These are phyloP conservation scores for Coprinopsis strossmayeri DNA, from an alignment of 768 basidiomycete species.

Conservation along the genomic window DNA sequence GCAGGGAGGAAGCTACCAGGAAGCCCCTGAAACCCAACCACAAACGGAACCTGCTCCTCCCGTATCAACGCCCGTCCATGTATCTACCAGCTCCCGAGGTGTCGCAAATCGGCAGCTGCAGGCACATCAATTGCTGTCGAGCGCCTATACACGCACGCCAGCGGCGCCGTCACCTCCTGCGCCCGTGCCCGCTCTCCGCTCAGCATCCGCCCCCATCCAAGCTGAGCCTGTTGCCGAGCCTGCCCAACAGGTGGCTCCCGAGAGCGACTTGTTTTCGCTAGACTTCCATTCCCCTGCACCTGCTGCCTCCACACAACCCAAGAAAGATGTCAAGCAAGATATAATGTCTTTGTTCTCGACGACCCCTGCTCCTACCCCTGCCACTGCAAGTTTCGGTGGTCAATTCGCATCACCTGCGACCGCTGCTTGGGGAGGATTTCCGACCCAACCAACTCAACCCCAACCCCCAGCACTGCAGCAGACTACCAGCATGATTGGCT, in stretches of 20 bases:
- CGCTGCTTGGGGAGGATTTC: slow-evolving; percentile 18
- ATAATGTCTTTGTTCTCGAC: slow-evolving; percentile 78
- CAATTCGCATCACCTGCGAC: slow-evolving; percentile 26
- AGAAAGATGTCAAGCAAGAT: slow-evolving; percentile 77
- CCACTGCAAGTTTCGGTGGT: slow-evolving; percentile 25
- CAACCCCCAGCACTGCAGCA: slow-evolving; percentile 19
- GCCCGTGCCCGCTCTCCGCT: slow-evolving; percentile 9
- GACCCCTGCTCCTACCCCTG: slow-evolving; percentile 27
- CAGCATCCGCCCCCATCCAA: slow-evolving; percentile 21
- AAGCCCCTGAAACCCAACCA: slow-evolving; percentile 21
- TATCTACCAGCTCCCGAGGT: slow-evolving; percentile 21
- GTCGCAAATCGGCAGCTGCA: slow-evolving; percentile 39
- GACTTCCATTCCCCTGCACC: slow-evolving; percentile 67
- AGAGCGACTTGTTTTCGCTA: slow-evolving; percentile 74
- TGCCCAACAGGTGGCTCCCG: slow-evolving; percentile 25
- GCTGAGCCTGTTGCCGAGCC: slow-evolving; percentile 24
- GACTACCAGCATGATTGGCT: slow-evolving; percentile 49
- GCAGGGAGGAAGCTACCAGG: slow-evolving; percentile 22
- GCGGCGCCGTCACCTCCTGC: slow-evolving; percentile 14
- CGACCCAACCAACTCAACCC: slow-evolving; percentile 22
- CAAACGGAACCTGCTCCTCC: slow-evolving; percentile 21
- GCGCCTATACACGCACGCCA: slow-evolving; percentile 28
- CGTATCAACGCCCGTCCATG: slow-evolving; percentile 23
- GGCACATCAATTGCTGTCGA: slow-evolving; percentile 50
- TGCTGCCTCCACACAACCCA: slow-evolving; percentile 23